Base-by-base conservation (phyloP, 345 rosid species). In the Cochlearia excelsa region DNA sequence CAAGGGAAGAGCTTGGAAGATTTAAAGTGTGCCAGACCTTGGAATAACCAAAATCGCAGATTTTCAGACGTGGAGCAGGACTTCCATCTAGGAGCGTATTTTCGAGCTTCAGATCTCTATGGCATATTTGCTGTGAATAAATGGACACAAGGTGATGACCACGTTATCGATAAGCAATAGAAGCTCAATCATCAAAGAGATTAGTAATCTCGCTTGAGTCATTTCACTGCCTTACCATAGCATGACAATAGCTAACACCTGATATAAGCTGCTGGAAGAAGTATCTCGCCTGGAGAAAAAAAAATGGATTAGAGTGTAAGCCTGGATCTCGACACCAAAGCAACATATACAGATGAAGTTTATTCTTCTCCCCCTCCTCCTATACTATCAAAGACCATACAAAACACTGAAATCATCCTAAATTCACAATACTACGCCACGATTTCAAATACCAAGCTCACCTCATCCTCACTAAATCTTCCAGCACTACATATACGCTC, bases 11-110 rank as follows among this genome's bases (percentile, higher is more conserved):
- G 26, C 6, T n/a, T 38, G 7, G 40, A 5, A 3, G 41, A 30
- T 30, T 41, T 44, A 6, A 42, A 30, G 5, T 44, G 42, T 27
- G 61, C 26, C 53, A 39, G 5, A 80, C 88, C 85, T 82, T 82
- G 8, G 88, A 83, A 66, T 83, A 83, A 43, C 89, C 89, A 69
- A 83, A 83, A 74, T 83, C 89, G 52, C 89, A 83, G 49, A 83
- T 83, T 60, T 83, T 83, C 54, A 83, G 70, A 30, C 69, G 86
- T 4, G 89, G 89, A 29, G 86, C 86, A 45, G 84, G 81, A 64
- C 81, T 79, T 55, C 89, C 89, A 75, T 83, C 89, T 72, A 83
- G 51, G 61, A 83, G 67, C 4, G 86, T 81, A 65, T 83, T 83
- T 57, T 83, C 89, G 30, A 83, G 74, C 76, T 83, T 83, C 79